These are phyloP conservation scores for Hypoxylon sp. DNA, from an alignment of 2,329 filamentous ascomycete genomes.

Conservation along the genomic window DNA sequence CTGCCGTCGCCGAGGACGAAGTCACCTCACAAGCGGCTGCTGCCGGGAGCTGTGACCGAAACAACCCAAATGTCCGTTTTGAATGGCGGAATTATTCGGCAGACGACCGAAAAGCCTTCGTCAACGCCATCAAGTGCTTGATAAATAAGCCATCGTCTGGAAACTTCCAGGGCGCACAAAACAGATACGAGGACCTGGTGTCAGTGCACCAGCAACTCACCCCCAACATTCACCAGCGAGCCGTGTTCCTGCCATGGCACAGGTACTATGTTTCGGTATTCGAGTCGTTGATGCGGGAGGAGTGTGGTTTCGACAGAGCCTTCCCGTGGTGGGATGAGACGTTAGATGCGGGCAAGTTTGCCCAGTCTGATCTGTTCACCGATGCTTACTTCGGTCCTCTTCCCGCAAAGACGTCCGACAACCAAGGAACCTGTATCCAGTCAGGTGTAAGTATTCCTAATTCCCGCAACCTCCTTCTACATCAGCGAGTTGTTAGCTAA, in stretches of 20 bases:
- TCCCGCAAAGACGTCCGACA: constrained; percentile 48
- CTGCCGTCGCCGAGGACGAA: constrained; percentile 25
- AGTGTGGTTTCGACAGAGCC: constrained; percentile 57
- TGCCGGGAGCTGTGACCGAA: constrained; percentile 48
- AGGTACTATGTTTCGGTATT: constrained; percentile 57
- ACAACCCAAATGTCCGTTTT: constrained; percentile 48
- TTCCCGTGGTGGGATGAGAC: constrained; percentile 62
- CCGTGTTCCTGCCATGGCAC: constrained; percentile 60
- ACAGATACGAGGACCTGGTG: constrained; percentile 58
- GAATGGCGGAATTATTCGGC: constrained; percentile 55
- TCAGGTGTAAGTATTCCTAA: constrained; percentile 51
- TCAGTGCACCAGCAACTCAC: constrained; percentile 57
- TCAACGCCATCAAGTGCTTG: constrained; percentile 56
- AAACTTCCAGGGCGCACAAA: constrained; percentile 48
- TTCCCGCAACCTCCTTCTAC: neutral
- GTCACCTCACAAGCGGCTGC: constrained; percentile 23
- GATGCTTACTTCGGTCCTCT: constrained; percentile 52
- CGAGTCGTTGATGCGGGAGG: constrained; percentile 57
- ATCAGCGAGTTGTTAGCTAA: constrained; percentile 19
- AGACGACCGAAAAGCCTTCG: constrained; percentile 52
- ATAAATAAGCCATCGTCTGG: constrained; percentile 52
- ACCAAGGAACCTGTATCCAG: constrained; percentile 54
- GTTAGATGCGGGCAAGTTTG: constrained; percentile 54
- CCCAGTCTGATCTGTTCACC: constrained; percentile 53
- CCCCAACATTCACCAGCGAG: constrained; percentile 53